Percentiles rank a stretch among this genome's conserved stretches.
phyloP scores from a whole-genome alignment of 805 yeast genomes.

The Blastobotrys terrestris region DNA sequence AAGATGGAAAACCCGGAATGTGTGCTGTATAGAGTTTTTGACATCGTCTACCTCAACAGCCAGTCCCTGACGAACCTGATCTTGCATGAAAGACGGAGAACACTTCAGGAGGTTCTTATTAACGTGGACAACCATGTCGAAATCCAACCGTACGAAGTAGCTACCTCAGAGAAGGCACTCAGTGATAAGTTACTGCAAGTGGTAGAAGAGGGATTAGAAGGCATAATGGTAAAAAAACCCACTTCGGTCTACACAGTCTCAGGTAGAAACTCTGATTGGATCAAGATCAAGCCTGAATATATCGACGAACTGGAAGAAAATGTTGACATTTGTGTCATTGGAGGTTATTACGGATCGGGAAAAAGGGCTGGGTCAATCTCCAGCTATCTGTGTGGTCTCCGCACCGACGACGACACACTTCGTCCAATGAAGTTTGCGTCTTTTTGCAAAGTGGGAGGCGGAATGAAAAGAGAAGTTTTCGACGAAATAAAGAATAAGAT shows the following conservation, averaged over 20 bases:
- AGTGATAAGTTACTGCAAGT: slow-evolving; percentile 50
- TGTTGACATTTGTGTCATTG: slow-evolving; percentile 72
- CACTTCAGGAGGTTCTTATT: slow-evolving; percentile 40
- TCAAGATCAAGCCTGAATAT: slow-evolving; percentile 89
- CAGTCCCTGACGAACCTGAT: slow-evolving; percentile 49
- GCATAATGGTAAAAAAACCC: slow-evolving; percentile 68
- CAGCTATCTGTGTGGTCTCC: slow-evolving; percentile 67
- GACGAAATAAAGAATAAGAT: slow-evolving; percentile 52
- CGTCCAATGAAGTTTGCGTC: slow-evolving; percentile 40
- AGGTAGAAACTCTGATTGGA: slow-evolving; percentile 63
- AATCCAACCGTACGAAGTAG: slow-evolving; percentile 32
- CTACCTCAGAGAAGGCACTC: slow-evolving; percentile 46
- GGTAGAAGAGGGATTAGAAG: slow-evolving; percentile 64
- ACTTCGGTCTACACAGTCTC: slow-evolving; percentile 53
- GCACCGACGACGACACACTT: slow-evolving; percentile 35
- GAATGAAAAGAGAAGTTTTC: slow-evolving; percentile 61
- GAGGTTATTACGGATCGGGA: slow-evolving; percentile 68
- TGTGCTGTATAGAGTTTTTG: slow-evolving; percentile 51
- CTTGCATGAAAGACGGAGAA: slow-evolving; percentile 49
- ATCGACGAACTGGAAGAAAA: slow-evolving; percentile 81
- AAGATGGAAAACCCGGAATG: slow-evolving; percentile 11
- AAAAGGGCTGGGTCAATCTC: slow-evolving; percentile 34
- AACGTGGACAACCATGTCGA: slow-evolving; percentile 31
- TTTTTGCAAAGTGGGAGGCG: slow-evolving; percentile 79
- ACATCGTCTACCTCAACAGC: slow-evolving; percentile 66